These are phyloP conservation scores for Sambucus nigra DNA, from an alignment of 129 eudicot species.

Conservation along the genomic window DNA sequence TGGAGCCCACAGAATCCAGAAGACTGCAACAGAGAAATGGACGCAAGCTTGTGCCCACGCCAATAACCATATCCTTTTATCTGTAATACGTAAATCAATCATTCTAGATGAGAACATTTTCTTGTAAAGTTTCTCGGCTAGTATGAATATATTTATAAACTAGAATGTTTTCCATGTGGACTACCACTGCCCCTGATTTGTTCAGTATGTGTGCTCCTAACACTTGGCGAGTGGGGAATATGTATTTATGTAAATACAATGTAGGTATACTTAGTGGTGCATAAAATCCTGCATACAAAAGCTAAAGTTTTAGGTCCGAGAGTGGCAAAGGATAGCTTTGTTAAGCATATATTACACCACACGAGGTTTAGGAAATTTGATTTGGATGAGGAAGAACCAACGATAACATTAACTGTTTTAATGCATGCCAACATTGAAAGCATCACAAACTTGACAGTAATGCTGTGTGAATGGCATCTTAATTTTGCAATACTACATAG, in stretches of 20 bases:
- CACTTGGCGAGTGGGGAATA: too few species aligned
- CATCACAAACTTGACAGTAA: background rate
- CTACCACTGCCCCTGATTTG: too few species aligned
- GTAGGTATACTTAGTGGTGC: too few species aligned
- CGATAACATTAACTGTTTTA: background rate
- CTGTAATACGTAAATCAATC: slow-evolving; percentile 28
- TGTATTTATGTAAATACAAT: too few species aligned
- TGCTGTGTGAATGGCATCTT: background rate
- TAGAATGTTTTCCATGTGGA: too few species aligned
- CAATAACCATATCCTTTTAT: slow-evolving; percentile 82
- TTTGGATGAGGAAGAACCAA: background rate
- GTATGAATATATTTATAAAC: too few species aligned
- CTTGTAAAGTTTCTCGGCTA: background rate
- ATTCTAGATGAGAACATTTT: slow-evolving; percentile 1
- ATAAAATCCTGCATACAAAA: too few species aligned
- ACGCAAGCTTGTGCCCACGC: slow-evolving; percentile 78
- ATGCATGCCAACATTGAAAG: too few species aligned
- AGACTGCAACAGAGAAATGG: slow-evolving; percentile 59
- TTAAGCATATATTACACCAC: background rate
- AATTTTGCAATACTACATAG: background rate
- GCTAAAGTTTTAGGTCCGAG: background rate
- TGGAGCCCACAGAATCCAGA: slow-evolving; percentile 98
- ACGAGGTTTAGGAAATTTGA: background rate
- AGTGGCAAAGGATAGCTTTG: background rate
- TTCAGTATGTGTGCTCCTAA: too few species aligned